Percentiles rank a stretch among this genome's conserved stretches.
Conservation (phyloP, 345 rosid genomes). For the Alliaria petiolata region DNA sequence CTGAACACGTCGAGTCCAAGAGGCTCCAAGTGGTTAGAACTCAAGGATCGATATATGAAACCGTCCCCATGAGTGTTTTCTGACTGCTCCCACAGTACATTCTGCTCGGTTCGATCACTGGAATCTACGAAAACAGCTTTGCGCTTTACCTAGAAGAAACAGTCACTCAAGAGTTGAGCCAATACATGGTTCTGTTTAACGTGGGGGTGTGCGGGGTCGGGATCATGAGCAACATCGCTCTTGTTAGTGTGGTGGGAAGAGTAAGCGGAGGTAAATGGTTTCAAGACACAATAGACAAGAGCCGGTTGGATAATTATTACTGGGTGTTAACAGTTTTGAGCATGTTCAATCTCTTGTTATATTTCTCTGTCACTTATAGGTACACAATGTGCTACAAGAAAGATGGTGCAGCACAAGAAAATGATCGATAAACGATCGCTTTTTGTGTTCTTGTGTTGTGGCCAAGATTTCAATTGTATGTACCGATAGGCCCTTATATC, state of each 20-base stretch:
- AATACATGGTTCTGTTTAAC: slow-evolving; percentile 23
- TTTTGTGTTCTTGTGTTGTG: background rate
- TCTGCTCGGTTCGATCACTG: slow-evolving; percentile 32
- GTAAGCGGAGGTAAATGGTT: slow-evolving; percentile 40
- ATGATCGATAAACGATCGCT: background rate
- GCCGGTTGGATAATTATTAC: slow-evolving; percentile 40
- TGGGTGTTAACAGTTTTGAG: slow-evolving; percentile 33
- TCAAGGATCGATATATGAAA: slow-evolving; percentile 24
- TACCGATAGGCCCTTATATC: background rate
- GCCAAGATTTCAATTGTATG: background rate
- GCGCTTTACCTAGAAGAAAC: slow-evolving; percentile 31
- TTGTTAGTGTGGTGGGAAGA: slow-evolving; percentile 32
- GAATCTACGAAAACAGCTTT: slow-evolving; percentile 29
- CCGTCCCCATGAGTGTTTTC: slow-evolving; percentile 33
- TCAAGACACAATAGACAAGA: slow-evolving; percentile 34
- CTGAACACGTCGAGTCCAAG: slow-evolving; percentile 36
- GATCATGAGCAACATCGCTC: slow-evolving; percentile 20
- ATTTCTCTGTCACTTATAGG: slow-evolving; percentile 20
- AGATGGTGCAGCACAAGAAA: slow-evolving; percentile 7
- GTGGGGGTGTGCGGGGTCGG: slow-evolving; percentile 32
- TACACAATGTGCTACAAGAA: slow-evolving; percentile 11
- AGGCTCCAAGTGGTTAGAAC: slow-evolving; percentile 21
- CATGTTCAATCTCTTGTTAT: slow-evolving; percentile 30
- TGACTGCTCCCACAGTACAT: slow-evolving; percentile 41
- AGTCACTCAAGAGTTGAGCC: slow-evolving; percentile 30